A percentile compares a stretch with the other conserved stretches of the same genome.
Evolutionary conservation across 164 flowering plant species (phyloP).

Genomic region (Annona squamosa): DNA sequence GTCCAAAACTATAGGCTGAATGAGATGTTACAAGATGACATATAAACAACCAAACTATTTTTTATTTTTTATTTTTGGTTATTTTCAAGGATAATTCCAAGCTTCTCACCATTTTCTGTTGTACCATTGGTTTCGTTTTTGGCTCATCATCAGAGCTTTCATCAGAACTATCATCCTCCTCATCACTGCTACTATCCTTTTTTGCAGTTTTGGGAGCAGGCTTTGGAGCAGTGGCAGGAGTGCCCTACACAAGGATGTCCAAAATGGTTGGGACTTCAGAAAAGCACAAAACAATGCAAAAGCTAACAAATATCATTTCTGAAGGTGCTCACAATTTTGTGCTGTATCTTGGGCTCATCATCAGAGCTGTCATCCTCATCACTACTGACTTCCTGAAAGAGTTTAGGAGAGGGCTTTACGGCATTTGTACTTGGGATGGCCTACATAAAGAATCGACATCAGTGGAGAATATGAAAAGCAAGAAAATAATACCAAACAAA

Average conservation of each 20-base stretch:
- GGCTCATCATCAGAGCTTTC: constrained; percentile 5
- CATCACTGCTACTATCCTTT: constrained; percentile 7
- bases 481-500: neutral
- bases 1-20: too few relatives aligned
- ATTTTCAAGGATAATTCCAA: neutral
- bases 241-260: neutral
- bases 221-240: neutral
- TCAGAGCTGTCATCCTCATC: constrained; percentile 7
- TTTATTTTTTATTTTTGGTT: neutral
- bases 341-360: constrained; percentile 7
- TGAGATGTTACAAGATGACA: too few relatives aligned
- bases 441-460: neutral
- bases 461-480: neutral
- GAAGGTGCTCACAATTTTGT: constrained; percentile 1
- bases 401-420: neutral
- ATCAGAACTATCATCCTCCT: constrained; percentile 7
- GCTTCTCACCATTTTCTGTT: constrained; percentile 2
- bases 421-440: constrained; percentile 1
- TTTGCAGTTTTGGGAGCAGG: neutral
- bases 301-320: constrained; percentile 15
- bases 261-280: neutral
- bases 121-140: neutral
- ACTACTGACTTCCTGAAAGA: constrained; percentile 3
- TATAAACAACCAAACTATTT: too few relatives aligned
- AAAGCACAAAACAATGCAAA: neutral